These are phyloP conservation scores for Pisolithus marmoratus DNA, from an alignment of 768 basidiomycete genomes.

Conservation along the genomic window DNA sequence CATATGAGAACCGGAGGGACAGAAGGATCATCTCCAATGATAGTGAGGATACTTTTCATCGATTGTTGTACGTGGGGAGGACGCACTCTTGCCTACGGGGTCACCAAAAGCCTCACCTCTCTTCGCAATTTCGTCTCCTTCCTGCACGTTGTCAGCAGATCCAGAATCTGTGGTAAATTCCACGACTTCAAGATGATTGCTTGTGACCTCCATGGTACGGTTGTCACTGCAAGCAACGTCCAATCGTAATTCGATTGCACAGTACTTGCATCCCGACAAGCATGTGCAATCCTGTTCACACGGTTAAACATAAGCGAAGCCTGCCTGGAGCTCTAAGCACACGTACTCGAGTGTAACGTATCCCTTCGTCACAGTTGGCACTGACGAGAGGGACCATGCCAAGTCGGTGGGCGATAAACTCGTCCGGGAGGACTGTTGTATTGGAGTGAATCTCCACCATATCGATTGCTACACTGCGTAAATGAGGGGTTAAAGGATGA, in stretches of 20 bases:
- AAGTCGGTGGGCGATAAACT: constrained; percentile 93
- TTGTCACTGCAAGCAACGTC: constrained; percentile 69
- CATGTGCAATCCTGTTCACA: constrained; percentile 83
- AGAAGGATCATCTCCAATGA: constrained; percentile 48
- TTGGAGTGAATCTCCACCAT: constrained; percentile 91
- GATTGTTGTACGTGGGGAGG: not conserved
- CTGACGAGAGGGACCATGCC: constrained; percentile 92
- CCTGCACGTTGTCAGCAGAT: constrained; percentile 26
- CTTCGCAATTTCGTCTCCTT: constrained; percentile 70
- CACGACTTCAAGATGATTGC: constrained; percentile 70
- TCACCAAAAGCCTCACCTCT: constrained; percentile 70
- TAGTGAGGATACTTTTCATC: constrained; percentile 4
- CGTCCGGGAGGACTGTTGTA: constrained; percentile 91
- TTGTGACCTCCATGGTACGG: constrained; percentile 80
- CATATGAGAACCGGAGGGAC: constrained; percentile 74
- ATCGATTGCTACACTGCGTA: constrained; percentile 71
- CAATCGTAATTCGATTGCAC: constrained; percentile 79
- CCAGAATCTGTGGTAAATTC: constrained; percentile 35
- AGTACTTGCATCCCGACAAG: constrained; percentile 74
- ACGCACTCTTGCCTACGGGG: constrained; percentile 79
- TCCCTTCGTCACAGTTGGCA: constrained; percentile 82
- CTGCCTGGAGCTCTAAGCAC: not conserved
- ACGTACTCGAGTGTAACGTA: constrained; percentile 70
- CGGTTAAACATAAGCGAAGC: not conserved
- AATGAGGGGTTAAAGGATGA: constrained; percentile 1